phyloP scores from a whole-genome alignment of 2,329 filamentous ascomycete genomes.

The Cercospora sp. region DNA sequence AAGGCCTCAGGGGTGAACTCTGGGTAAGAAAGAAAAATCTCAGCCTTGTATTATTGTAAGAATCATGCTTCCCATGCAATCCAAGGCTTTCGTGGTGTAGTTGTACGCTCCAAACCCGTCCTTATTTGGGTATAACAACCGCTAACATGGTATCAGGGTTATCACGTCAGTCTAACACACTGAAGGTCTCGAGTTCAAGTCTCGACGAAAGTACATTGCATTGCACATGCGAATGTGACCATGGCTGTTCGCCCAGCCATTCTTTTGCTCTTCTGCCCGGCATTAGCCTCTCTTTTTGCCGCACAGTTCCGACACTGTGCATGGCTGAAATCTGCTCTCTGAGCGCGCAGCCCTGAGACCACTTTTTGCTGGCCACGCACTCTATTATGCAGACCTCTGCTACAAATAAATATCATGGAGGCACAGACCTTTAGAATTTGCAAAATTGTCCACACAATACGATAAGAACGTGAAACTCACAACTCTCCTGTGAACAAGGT shows the following conservation, averaged over 20 bases:
- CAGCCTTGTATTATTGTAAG: accelerated
- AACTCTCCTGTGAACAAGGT: not conserved
- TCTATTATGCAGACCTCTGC: not conserved
- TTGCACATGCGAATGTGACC: not conserved
- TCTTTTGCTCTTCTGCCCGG: not conserved
- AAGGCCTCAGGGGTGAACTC: not conserved
- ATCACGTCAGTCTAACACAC: slow-evolving; percentile 49
- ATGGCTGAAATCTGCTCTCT: not conserved
- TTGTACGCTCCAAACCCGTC: too few relatives aligned
- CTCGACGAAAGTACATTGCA: slow-evolving; percentile 6
- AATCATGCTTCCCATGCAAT: accelerated
- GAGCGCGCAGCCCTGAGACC: not conserved
- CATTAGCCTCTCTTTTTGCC: not conserved
- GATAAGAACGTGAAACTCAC: not conserved
- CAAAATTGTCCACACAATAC: not conserved
- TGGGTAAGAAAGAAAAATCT: too few relatives aligned
- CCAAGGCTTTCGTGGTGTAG: not conserved
- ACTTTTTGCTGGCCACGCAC: not conserved
- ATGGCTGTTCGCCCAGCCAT: not conserved
- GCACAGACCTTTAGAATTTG: not conserved
- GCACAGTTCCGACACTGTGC: not conserved
- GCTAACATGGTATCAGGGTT: too few relatives aligned
- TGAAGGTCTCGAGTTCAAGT: slow-evolving; percentile 13
- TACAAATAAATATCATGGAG: not conserved
- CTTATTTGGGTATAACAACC: too few relatives aligned